Evolutionary conservation across 176 grass and related monocot genomes (phyloP).

Genomic region (Zea luxurians): DNA sequence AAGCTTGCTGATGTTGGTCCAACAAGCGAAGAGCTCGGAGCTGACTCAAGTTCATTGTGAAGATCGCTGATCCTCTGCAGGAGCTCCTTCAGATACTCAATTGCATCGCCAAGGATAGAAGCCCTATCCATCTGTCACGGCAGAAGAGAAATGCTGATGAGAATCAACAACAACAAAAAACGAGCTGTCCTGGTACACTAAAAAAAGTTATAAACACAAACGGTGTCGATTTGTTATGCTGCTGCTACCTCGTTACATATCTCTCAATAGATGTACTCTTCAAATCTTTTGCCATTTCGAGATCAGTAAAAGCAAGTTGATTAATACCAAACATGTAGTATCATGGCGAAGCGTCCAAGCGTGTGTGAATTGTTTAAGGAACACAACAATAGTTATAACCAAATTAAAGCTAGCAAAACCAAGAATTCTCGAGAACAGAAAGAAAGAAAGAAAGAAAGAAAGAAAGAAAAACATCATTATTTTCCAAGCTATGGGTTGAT

Average conservation of each 20-base stretch:
- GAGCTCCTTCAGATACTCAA: slow-evolving; percentile 88
- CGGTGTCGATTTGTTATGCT: not conserved
- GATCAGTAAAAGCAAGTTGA: slow-evolving; percentile 18
- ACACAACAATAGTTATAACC: slow-evolving; percentile 17
- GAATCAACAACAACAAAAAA: no score
- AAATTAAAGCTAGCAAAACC: not conserved
- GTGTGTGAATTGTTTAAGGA: not conserved
- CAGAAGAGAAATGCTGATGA: slow-evolving; percentile 32
- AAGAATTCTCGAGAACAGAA: slow-evolving; percentile 23
- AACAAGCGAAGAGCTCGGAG: slow-evolving; percentile 55
- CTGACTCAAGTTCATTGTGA: slow-evolving; percentile 70
- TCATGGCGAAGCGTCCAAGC: slow-evolving; percentile 13
- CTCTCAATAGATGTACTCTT: slow-evolving; percentile 10
- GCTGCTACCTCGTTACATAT: not conserved
- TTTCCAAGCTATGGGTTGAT: not conserved
- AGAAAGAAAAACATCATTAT: not conserved
- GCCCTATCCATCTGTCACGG: slow-evolving; percentile 73
- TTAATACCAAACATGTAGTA: slow-evolving; percentile 4
- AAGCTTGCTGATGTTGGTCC: slow-evolving; percentile 50
- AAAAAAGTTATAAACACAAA: not conserved
- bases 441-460: not conserved
- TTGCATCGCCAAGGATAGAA: slow-evolving; percentile 77
- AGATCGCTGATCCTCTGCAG: slow-evolving; percentile 73
- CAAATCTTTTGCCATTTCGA: no score
- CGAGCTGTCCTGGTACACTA: no score